A percentile compares a stretch with the other conserved stretches of the same genome.
These are phyloP conservation scores for Tetragonia tetragonoides DNA, from an alignment of 148 eudicot genomes.

Conservation along the genomic window DNA sequence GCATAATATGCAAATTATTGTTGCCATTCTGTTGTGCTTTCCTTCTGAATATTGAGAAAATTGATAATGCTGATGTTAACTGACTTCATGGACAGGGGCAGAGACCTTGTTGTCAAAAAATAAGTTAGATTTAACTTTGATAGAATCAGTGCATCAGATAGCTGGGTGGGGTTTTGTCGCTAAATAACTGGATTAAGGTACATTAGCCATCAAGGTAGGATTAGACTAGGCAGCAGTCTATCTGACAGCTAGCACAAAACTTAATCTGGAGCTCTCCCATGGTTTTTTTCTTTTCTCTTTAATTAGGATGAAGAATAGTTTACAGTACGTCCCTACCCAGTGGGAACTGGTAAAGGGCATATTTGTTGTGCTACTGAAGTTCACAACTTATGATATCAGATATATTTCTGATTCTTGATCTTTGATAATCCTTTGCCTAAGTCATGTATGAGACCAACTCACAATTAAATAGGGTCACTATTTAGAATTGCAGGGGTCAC, in stretches of 20 bases:
- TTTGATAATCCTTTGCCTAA: not conserved
- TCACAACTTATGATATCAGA: not conserved
- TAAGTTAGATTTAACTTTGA: not conserved
- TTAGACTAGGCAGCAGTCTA: not conserved
- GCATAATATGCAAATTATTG: slow-evolving; percentile 10
- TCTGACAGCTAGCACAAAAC: not conserved
- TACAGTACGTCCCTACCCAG: not conserved
- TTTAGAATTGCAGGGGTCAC: no score
- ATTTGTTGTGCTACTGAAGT: not conserved
- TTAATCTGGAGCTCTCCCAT: not conserved
- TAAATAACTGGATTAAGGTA: not conserved
- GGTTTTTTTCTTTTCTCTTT: not conserved
- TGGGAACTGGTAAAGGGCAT: not conserved
- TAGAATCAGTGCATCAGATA: not conserved
- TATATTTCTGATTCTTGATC: not conserved
- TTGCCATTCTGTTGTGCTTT: not conserved
- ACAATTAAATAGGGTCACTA: no score
- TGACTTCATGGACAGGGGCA: not conserved
- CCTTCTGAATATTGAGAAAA: slow-evolving; percentile 4
- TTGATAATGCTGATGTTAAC: not conserved
- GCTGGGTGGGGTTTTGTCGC: not conserved
- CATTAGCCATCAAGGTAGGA: not conserved
- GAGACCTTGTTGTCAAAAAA: not conserved
- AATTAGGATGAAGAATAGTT: not conserved
- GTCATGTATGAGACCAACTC: no score